phyloP scores from a whole-genome alignment of 1,284 basidiomycete species.

The Malassezia psittaci region DNA sequence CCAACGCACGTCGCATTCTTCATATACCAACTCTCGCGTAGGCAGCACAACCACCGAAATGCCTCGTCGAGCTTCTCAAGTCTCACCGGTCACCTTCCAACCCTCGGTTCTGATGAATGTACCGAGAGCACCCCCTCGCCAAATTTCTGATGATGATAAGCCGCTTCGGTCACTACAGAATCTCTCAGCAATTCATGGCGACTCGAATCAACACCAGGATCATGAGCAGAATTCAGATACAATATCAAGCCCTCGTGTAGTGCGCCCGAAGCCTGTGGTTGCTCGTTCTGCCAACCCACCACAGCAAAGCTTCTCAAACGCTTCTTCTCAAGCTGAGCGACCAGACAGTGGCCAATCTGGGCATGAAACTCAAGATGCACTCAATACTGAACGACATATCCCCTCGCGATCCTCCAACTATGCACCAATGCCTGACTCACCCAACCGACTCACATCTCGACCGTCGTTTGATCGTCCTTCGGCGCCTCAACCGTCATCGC shows the following conservation, averaged over 20 bases:
- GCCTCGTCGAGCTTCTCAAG: neutral
- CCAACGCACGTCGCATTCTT: neutral
- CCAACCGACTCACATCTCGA: constrained; percentile 17
- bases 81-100: neutral
- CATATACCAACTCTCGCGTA: neutral
- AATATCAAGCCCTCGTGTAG: constrained; percentile 8
- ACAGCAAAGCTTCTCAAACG: neutral
- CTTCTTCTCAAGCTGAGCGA: neutral
- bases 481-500: constrained; percentile 38
- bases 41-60: neutral
- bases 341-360: too few relatives aligned
- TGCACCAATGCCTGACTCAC: constrained; percentile 18
- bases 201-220: neutral
- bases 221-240: neutral
- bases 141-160: constrained; percentile 1
- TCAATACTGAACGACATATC: neutral
- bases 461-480: constrained; percentile 5
- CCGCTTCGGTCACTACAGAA: neutral
- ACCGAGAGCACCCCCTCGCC: constrained; percentile 13
- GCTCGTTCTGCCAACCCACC: neutral
- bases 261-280: constrained; percentile 15
- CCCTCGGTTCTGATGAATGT: neutral
- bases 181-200: neutral
- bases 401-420: neutral
- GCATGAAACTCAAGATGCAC: neutral